Base-by-base conservation (phyloP, 83 land plant genomes). In the Picea mariana region DNA sequence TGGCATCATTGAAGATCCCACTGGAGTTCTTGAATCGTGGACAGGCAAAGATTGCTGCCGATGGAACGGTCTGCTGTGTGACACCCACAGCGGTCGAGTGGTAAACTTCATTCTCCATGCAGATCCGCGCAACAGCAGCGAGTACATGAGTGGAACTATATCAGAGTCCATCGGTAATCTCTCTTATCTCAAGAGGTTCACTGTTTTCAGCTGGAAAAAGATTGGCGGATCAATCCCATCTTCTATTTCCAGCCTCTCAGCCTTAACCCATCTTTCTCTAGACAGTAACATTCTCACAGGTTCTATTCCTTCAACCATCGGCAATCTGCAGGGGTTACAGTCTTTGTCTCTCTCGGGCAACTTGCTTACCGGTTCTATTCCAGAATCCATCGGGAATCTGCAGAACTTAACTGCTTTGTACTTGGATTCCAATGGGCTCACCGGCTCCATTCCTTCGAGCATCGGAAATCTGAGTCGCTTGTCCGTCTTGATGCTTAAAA, bases 341-440 rank as follows among this genome's bases (percentile, higher is more conserved):
- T 90, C 85, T 84, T 82, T 96, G 38, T 89, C 87, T 80, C 91
- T 96, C 58, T 91, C 90, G 3, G 83, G 65, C 15, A 94, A 94
- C 77, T 44, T 9, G 11, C 78, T 94, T 71, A 31, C 49, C 8
- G 96, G 93, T 42, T 68, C 82, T 24, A 78, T 94, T 24, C 94
- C 94, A 26, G 52, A 2, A 5, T 84, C 89, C 65, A 68, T 94
- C 38, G 84, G 87, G 80, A 86, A 6, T 73, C 79, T 60, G 90
- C 34, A 34, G 34, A 34, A 3, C 2, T 34, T 34, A 34, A 34
- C 34, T 34, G 34, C 34, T 3, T 34, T 94, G 2, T 34, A 34
- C 34, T 34, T 34, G 34, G 34, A 34, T 34, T 83, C 62, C 1
- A 94, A 92, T 75, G 47, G 69, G 26, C 85, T 92, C 15, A 84